These are phyloP conservation scores for Coniochaeta sp. DNA, from an alignment of 2,329 filamentous ascomycete genomes.

Conservation along the genomic window DNA sequence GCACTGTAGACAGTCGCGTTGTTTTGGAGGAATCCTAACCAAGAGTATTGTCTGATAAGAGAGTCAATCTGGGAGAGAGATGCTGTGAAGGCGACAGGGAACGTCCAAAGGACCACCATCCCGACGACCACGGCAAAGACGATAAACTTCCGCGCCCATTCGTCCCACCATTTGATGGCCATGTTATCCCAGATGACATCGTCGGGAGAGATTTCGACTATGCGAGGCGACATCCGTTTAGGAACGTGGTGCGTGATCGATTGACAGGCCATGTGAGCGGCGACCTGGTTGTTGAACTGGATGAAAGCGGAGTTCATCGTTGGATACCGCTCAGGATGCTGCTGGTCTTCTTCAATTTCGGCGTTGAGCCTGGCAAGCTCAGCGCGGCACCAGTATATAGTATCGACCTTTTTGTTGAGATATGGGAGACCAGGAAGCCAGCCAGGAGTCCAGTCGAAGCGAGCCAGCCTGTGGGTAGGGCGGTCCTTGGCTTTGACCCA, in stretches of 20 bases:
- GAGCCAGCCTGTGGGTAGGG: constrained; percentile 72
- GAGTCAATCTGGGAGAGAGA: constrained; percentile 69
- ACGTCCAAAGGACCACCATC: constrained; percentile 83
- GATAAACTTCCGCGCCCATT: constrained; percentile 63
- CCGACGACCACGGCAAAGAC: constrained; percentile 59
- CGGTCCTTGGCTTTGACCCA: constrained; percentile 77
- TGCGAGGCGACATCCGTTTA: constrained; percentile 84
- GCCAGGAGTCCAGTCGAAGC: constrained; percentile 40
- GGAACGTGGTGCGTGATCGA: constrained; percentile 84
- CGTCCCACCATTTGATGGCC: constrained; percentile 90
- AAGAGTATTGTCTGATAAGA: constrained; percentile 57
- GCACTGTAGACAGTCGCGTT: constrained; percentile 55
- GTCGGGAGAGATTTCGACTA: constrained; percentile 87
- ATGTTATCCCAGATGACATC: constrained; percentile 98
- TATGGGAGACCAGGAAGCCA: constrained; percentile 78
- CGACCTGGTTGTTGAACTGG: constrained; percentile 96
- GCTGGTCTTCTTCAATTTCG: constrained; percentile 87
- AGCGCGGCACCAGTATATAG: constrained; percentile 82
- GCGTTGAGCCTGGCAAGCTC: constrained; percentile 82
- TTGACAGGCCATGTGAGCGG: constrained; percentile 97
- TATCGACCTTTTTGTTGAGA: constrained; percentile 85
- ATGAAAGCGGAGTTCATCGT: constrained; percentile 96
- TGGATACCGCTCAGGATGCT: constrained; percentile 76
- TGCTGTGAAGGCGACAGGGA: constrained; percentile 84
- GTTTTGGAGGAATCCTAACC: constrained; percentile 61